Base-by-base conservation (phyloP, 306 rosid species). In the Medicago lupulina region DNA sequence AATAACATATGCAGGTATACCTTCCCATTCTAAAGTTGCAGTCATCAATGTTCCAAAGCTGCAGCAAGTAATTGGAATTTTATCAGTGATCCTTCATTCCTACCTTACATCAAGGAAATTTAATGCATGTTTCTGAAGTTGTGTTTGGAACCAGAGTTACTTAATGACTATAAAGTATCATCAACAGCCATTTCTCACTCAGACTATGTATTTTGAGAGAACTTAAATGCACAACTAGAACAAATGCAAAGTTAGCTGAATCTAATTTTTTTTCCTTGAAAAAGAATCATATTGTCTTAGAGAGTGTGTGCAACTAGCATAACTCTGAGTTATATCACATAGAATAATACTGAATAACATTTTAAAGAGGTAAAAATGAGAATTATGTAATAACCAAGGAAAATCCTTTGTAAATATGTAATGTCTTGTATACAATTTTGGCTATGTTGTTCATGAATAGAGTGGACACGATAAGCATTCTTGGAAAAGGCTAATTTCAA, bases 21-120 rank as follows among this genome's bases (percentile, higher is more conserved):
- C 96, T 82, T 89, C 77, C 98, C 96, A 92, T 83, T 95, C 88
- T 70, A 95, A 81, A 60, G 89, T 70, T 7, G 98, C 98, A 49
- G 97, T 90, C 98, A 95, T 95, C 81, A 95, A 78, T 47, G 95
- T 90, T 74, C 97, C 97, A 81, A 91, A 94, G 85, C 96, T 94
- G 51, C 13, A 46, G 16, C 16, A 46, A 46, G 51, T 4, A 13
- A 46, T 46, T 46, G 51, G 16, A 46, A 46, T 46, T 46, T 46
- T 46, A 13, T 46, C 51, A 46, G 51, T 46, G 2, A 46, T 13
- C 8, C 2, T 46, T 46, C 8, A 46, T 46, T 46, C 6, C 16
- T 13, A 46, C 13, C 16, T 46, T 46, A 13, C 51, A 46, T 46
- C 16, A 46, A 46, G 0, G 51, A 46, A 46, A 46, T 0, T 13